Evolutionary conservation across 495 filamentous ascomycete genomes (phyloP).

Genomic region (Usnea hakonensis): DNA sequence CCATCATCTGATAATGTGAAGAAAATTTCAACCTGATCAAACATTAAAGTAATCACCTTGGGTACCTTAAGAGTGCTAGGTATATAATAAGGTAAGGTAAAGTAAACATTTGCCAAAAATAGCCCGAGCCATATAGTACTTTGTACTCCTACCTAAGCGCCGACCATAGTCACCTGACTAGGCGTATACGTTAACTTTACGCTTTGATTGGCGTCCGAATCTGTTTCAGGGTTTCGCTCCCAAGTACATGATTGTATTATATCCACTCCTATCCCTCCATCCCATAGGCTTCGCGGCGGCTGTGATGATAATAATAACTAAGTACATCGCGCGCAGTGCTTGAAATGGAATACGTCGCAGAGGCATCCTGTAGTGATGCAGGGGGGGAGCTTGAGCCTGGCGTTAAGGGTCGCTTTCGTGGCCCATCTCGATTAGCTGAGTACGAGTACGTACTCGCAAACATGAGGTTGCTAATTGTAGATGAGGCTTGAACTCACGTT

Average conservation of each 20-base stretch:
- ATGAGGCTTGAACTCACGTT: not conserved
- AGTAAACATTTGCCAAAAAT: not conserved
- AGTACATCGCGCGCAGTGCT: not conserved
- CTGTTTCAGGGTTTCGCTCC: conserved; percentile 1
- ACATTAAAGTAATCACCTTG: no score
- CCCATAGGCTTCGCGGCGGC: conserved; percentile 1
- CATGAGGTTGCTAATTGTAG: conserved; percentile 10
- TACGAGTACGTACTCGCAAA: not conserved
- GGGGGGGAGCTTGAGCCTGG: not conserved
- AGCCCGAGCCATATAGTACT: not conserved
- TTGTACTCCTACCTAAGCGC: no score
- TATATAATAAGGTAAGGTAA: no score
- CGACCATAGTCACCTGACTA: conserved; percentile 4
- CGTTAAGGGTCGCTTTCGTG: not conserved
- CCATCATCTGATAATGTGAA: not conserved
- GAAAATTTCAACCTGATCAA: no score
- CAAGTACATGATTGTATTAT: conserved; percentile 1
- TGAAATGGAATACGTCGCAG: not conserved
- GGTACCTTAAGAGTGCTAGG: no score
- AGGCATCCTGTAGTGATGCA: not conserved
- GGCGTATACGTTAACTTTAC: conserved; percentile 7
- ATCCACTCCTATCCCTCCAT: conserved; percentile 5
- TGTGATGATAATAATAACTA: conserved; percentile 4
- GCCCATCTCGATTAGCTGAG: no score
- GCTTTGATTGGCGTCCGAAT: conserved; percentile 7